Evolutionary conservation across 2,329 filamentous ascomycete species (phyloP).

Genomic region (Fusarium pseudocircinatum): DNA sequence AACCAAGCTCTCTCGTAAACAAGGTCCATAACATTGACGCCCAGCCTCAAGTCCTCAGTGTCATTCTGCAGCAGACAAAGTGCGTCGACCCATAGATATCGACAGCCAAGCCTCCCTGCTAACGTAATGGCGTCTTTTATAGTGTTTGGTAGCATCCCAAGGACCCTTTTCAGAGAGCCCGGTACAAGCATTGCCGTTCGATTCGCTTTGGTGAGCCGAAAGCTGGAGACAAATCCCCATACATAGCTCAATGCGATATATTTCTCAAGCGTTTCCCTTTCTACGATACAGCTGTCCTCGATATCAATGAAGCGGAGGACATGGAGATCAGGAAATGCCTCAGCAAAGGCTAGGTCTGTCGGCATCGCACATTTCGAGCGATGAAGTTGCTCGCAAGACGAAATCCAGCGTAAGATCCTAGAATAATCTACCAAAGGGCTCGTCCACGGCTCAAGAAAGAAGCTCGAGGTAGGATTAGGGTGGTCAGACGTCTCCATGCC

Average conservation of each 20-base stretch:
- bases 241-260: not conserved
- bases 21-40: not conserved
- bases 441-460: not conserved
- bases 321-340: not conserved
- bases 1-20: not conserved
- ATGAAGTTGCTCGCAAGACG: not conserved
- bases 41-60: accelerated
- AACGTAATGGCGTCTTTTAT: not conserved
- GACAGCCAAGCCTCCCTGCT: accelerated
- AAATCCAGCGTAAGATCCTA: not conserved
- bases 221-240: not conserved
- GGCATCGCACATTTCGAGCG: accelerated
- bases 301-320: accelerated
- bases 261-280: accelerated
- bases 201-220: not conserved
- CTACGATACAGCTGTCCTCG: accelerated
- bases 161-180: accelerated
- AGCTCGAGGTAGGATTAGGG: accelerated
- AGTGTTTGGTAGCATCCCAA: accelerated
- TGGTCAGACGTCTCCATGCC: accelerated
- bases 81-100: not conserved
- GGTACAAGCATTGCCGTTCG: accelerated
- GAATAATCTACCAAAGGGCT: not conserved
- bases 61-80: not conserved
- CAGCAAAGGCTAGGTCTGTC: accelerated